phyloP scores from a whole-genome alignment of 2,329 filamentous ascomycete species.

The Cryphonectria carpinicola region DNA sequence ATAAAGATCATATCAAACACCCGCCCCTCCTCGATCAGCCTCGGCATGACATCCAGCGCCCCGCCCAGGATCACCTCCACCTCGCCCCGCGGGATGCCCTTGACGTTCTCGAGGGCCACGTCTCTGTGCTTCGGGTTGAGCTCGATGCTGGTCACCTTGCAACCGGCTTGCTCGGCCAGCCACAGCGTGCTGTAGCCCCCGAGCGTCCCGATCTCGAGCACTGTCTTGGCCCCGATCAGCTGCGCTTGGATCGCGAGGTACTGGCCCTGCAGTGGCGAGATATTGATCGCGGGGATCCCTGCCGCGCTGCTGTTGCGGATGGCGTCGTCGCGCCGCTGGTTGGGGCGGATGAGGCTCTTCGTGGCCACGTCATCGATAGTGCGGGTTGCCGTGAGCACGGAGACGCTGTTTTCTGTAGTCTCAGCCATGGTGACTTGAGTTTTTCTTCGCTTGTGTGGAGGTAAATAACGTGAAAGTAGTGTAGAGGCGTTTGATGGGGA shows the following conservation, averaged over 20 bases:
- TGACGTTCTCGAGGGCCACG: slow-evolving; percentile 49
- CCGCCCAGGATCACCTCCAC: slow-evolving; percentile 51
- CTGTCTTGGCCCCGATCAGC: slow-evolving; percentile 40
- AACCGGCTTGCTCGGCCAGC: slow-evolving; percentile 45
- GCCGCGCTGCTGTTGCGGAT: slow-evolving; percentile 38
- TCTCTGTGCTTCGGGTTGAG: slow-evolving; percentile 48
- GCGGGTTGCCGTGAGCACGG: background rate
- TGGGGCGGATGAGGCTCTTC: slow-evolving; percentile 30
- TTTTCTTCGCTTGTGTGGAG: background rate
- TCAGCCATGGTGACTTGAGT: background rate
- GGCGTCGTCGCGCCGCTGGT: slow-evolving; percentile 37
- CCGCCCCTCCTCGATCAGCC: slow-evolving; percentile 45
- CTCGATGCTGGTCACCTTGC: slow-evolving; percentile 56
- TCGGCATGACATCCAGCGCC: slow-evolving; percentile 44
- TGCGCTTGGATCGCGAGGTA: slow-evolving; percentile 45
- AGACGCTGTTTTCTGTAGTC: background rate
- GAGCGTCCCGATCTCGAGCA: slow-evolving; percentile 60
- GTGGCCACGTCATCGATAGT: slow-evolving; percentile 28
- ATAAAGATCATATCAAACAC: slow-evolving; percentile 57
- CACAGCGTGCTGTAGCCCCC: slow-evolving; percentile 59
- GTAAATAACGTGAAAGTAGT: background rate
- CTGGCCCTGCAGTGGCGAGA: slow-evolving; percentile 42
- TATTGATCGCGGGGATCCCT: slow-evolving; percentile 44
- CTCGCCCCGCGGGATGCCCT: slow-evolving; percentile 41
- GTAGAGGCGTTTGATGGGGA: no score